Conservation (phyloP, 805 yeast species). For the Suhomyces prunicola region DNA sequence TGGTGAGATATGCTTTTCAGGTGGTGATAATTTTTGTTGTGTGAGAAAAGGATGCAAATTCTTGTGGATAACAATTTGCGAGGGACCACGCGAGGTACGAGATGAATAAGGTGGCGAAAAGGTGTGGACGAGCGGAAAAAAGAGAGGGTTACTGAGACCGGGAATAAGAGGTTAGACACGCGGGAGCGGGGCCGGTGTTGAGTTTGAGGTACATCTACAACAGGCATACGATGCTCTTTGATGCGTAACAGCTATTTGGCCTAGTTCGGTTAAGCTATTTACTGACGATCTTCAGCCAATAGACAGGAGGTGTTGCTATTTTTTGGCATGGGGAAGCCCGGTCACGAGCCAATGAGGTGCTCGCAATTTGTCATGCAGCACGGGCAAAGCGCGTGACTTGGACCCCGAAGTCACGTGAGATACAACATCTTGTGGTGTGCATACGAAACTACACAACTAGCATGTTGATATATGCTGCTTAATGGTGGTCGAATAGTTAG, state of each 20-base stretch:
- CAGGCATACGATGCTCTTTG: too few relatives aligned
- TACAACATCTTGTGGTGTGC: too few relatives aligned
- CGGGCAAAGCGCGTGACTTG: background rate
- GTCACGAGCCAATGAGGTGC: background rate
- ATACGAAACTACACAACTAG: too few relatives aligned
- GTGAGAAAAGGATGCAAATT: background rate
- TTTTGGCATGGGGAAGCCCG: background rate
- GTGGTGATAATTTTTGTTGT: background rate
- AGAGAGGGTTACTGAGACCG: background rate
- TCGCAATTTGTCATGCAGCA: background rate
- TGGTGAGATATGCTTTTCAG: too few relatives aligned
- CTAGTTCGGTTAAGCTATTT: background rate
- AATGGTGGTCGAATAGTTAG: too few relatives aligned
- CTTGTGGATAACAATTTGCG: background rate
- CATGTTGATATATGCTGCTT: too few relatives aligned
- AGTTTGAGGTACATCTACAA: too few relatives aligned
- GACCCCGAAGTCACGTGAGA: too few relatives aligned
- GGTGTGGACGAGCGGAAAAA: background rate
- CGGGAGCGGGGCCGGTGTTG: background rate
- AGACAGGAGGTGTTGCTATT: background rate
- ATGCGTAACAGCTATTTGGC: background rate
- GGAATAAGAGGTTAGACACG: background rate
- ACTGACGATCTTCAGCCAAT: background rate
- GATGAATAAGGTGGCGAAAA: background rate
- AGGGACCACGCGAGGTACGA: background rate